These are phyloP conservation scores for Fraxinus excelsior DNA, from an alignment of 257 asterid genomes.

Conservation along the genomic window DNA sequence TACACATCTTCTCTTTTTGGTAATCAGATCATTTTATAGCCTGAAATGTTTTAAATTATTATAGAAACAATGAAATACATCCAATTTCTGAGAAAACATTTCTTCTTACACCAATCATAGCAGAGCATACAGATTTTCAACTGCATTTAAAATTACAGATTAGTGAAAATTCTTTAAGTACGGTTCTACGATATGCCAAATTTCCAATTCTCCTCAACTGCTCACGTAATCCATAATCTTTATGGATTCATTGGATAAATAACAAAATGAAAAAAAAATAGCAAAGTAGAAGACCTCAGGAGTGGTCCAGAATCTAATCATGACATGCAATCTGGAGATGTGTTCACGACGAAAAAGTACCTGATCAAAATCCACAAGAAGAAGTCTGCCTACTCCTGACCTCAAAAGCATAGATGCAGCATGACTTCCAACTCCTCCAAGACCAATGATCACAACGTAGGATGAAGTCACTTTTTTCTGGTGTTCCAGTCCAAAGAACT, in stretches of 20 bases:
- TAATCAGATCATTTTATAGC: not conserved
- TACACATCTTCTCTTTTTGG: not conserved
- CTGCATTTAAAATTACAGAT: not conserved
- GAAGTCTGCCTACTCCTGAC: constrained; percentile 89
- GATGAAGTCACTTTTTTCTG: constrained; percentile 79
- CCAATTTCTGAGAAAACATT: not conserved
- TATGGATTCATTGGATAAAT: constrained; percentile 11
- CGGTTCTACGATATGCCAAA: not conserved
- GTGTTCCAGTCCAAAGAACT: constrained; percentile 84
- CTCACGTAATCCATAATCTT: not conserved
- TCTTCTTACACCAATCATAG: not conserved
- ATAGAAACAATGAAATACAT: not conserved
- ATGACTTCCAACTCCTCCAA: constrained; percentile 99
- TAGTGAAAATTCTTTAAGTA: not conserved
- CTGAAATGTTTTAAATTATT: not conserved
- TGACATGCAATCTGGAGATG: not conserved
- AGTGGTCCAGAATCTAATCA: not conserved
- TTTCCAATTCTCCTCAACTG: not conserved
- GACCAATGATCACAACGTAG: constrained; percentile 92
- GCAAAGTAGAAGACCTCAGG: not conserved
- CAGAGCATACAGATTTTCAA: constrained; percentile 2
- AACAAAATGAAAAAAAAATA: constrained; percentile 4
- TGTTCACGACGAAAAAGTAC: constrained; percentile 33
- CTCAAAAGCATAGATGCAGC: constrained; percentile 98
- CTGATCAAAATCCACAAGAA: constrained; percentile 96